These are phyloP conservation scores for Fragaria vesca DNA, from an alignment of 306 rosid species.

Conservation along the genomic window DNA sequence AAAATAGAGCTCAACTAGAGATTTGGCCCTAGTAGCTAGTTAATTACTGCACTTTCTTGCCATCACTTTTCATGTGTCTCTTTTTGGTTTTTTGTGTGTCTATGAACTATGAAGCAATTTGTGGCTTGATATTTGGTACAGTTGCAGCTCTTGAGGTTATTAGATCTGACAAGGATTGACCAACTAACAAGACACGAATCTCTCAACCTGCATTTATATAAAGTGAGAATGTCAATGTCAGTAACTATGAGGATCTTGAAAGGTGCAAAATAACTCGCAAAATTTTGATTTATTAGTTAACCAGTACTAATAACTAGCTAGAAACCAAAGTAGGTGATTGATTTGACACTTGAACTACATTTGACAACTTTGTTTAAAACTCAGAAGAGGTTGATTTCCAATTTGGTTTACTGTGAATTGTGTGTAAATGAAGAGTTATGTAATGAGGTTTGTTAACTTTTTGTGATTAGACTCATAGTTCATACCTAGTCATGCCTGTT, in stretches of 20 bases:
- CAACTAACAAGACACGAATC: background rate
- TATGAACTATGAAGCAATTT: background rate
- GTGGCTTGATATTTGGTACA: background rate
- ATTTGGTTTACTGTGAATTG: background rate
- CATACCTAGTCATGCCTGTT: background rate
- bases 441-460: background rate
- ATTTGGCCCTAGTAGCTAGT: background rate
- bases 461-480: background rate
- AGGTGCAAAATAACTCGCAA: background rate
- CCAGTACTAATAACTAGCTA: background rate
- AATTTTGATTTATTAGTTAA: background rate
- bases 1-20: background rate
- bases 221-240: background rate
- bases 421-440: background rate
- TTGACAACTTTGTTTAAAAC: background rate
- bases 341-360: background rate
- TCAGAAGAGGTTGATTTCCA: background rate
- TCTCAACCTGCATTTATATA: background rate
- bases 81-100: background rate
- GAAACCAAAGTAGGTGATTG: background rate
- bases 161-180: background rate
- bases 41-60: background rate
- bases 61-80: background rate
- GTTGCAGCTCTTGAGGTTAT: background rate
- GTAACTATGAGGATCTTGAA: background rate